phyloP scores from a whole-genome alignment of 78 protist genomes.

The Monosiga brevicollis region DNA sequence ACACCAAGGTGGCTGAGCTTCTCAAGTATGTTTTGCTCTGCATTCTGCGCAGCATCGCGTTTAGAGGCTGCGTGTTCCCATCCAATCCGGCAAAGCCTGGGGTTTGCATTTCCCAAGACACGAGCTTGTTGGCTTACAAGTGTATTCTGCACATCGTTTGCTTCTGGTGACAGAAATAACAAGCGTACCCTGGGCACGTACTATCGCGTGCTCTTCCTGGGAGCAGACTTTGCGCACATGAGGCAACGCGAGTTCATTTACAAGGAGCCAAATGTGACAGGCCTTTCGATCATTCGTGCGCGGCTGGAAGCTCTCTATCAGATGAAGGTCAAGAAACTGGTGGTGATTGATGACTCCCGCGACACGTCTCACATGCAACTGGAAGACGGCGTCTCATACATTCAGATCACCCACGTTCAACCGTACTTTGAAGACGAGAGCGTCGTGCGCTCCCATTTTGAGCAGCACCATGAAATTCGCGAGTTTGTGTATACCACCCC shows the following conservation, averaged over 20 bases:
- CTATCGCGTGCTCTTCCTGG: constrained; percentile 21
- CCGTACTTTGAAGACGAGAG: constrained; percentile 18
- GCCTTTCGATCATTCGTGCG: constrained; percentile 1
- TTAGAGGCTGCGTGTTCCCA: no score
- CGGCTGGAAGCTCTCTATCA: constrained; percentile 7
- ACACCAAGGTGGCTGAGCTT: no score
- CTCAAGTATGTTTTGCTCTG: no score
- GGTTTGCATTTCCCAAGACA: no score
- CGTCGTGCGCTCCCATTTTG: background rate
- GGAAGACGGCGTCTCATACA: constrained; percentile 10
- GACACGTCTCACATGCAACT: constrained; percentile 13
- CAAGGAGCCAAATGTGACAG: constrained; percentile 26
- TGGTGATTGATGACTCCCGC: background rate
- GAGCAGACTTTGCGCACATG: background rate
- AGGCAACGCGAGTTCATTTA: constrained; percentile 15
- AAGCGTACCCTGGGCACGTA: constrained; percentile 16
- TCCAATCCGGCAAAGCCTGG: no score
- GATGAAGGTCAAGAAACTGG: background rate
- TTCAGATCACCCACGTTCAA: constrained; percentile 23
- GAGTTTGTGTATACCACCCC: constrained; percentile 17
- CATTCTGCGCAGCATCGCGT: no score
- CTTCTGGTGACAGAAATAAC: background rate
- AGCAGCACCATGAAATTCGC: background rate
- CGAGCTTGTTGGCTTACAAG: no score
- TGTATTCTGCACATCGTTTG: no score